Evolutionary conservation across 2,329 filamentous ascomycete species (phyloP).

Genomic region (Colletotrichum sp.): DNA sequence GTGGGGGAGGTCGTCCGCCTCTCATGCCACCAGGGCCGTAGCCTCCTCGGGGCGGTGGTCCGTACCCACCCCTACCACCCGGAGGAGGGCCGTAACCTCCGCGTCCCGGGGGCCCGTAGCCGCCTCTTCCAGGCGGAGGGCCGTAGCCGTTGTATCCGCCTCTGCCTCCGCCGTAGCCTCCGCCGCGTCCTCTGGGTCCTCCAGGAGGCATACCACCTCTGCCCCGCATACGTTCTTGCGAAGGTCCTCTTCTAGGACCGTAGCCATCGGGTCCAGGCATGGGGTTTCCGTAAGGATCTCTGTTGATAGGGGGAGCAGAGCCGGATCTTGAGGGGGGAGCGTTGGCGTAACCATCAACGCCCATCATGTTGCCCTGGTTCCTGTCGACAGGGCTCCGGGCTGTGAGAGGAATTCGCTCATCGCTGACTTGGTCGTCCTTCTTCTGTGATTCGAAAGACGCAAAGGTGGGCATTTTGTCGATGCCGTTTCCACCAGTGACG

Average conservation of each 20-base stretch:
- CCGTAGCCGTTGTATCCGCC: constrained; percentile 42
- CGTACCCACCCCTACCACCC: constrained; percentile 51
- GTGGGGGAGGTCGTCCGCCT: constrained; percentile 46
- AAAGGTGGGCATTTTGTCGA: constrained; percentile 59
- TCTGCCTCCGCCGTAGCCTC: constrained; percentile 44
- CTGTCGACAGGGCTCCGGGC: constrained; percentile 65
- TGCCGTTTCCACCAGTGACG: constrained; percentile 59
- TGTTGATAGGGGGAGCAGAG: constrained; percentile 39
- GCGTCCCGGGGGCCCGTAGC: constrained; percentile 45
- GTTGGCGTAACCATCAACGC: constrained; percentile 34
- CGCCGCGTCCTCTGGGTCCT: constrained; percentile 50
- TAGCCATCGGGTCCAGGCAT: constrained; percentile 50
- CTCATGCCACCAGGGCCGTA: constrained; percentile 36
- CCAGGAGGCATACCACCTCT: constrained; percentile 48
- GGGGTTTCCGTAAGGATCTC: constrained; percentile 71
- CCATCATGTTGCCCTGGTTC: constrained; percentile 51
- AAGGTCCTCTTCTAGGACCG: constrained; percentile 51
- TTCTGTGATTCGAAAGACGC: constrained; percentile 73
- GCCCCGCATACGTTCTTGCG: constrained; percentile 56
- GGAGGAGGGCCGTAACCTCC: constrained; percentile 35
- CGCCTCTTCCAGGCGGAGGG: constrained; percentile 43
- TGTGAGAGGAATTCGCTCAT: constrained; percentile 76
- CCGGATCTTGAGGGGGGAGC: constrained; percentile 39
- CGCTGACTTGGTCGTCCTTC: constrained; percentile 65
- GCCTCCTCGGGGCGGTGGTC: constrained; percentile 42